Evolutionary conservation across 192 early-diverging fungal species (phyloP).

Genomic region (Backusella westeae): DNA sequence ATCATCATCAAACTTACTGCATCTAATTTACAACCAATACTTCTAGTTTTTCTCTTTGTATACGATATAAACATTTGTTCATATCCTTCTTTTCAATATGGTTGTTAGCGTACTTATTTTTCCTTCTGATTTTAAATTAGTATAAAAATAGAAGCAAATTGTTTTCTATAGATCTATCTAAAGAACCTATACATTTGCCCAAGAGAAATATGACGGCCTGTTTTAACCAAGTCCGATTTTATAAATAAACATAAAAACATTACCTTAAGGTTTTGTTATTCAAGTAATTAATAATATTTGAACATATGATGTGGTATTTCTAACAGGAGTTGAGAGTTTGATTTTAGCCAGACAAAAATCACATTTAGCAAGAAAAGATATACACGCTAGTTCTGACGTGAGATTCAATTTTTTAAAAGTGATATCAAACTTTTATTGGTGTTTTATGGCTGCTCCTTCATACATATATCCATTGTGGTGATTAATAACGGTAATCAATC

Average conservation of each 20-base stretch:
- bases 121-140: neutral
- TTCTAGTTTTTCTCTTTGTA: neutral
- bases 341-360: too few relatives aligned
- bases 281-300: neutral
- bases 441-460: too few relatives aligned
- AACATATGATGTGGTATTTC: neutral
- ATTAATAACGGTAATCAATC: too few relatives aligned
- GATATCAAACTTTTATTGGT: too few relatives aligned
- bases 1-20: neutral
- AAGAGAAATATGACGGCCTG: neutral
- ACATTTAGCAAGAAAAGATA: too few relatives aligned
- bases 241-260: neutral
- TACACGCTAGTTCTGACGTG: too few relatives aligned
- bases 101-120: neutral
- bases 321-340: neutral
- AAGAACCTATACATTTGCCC: neutral
- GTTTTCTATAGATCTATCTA: neutral
- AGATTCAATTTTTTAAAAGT: too few relatives aligned
- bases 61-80: neutral
- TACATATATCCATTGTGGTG: too few relatives aligned
- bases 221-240: neutral
- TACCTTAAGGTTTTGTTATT: too few relatives aligned
- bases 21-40: neutral
- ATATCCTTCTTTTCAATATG: neutral
- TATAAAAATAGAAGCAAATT: neutral